A percentile compares a stretch with the other conserved stretches of the same genome.
phyloP scores from a whole-genome alignment of 108 stramenopile species.

The Cyclotella kingstonii region DNA sequence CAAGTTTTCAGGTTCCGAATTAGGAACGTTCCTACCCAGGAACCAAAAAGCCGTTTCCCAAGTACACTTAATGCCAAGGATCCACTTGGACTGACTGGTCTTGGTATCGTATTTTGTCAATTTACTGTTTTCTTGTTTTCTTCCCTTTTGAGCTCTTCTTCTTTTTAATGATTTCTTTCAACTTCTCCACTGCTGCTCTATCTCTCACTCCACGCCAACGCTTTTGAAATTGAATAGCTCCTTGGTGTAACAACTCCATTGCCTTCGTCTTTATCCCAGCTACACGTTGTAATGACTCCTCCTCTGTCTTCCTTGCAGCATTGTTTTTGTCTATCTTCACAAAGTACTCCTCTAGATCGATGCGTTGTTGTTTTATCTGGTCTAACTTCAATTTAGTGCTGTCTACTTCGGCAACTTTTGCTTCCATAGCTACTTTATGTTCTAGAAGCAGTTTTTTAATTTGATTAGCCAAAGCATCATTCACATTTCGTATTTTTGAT shows the following conservation, averaged over 20 bases:
- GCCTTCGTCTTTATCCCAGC: constrained; percentile 12
- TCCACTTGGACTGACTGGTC: background rate
- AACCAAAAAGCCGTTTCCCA: background rate
- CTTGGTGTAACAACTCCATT: constrained; percentile 8
- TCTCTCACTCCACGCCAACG: constrained; percentile 30
- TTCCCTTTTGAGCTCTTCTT: constrained; percentile 22
- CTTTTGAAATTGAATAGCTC: constrained; percentile 29
- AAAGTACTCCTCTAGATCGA: constrained; percentile 30
- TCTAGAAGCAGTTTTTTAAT: constrained; percentile 1
- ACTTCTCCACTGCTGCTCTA: constrained; percentile 9
- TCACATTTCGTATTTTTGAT: constrained; percentile 1
- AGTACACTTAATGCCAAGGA: background rate
- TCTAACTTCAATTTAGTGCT: background rate
- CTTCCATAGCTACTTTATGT: background rate
- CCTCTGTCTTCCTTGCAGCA: constrained; percentile 24
- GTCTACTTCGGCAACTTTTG: constrained; percentile 16
- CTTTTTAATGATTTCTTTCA: constrained; percentile 28
- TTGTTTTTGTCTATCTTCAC: constrained; percentile 23
- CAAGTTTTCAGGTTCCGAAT: no score
- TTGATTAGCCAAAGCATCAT: constrained; percentile 1
- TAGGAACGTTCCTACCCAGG: no score
- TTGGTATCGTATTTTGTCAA: background rate
- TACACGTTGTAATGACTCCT: constrained; percentile 18
- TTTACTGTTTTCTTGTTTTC: constrained; percentile 9
- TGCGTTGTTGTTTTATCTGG: constrained; percentile 6